Conservation (phyloP, 176 grass and related monocot species). For the barley (Hordeum vulgare) region MorexV3_pseudomolecules_assembly NC_058518.1:209999633-210000132, state of each 20-base stretch:
- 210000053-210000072: slow-evolving; percentile 1
- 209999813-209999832: slow-evolving; percentile 33
- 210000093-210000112: background rate
- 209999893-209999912: slow-evolving; percentile 79
- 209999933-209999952: background rate
- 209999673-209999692: slow-evolving; percentile 98
- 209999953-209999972: background rate
- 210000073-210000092: background rate
- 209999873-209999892: slow-evolving; percentile 99
- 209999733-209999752: background rate
- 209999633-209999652: slow-evolving; percentile 98
- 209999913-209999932: background rate
- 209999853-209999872: slow-evolving; percentile 93
- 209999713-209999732: background rate
- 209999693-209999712: slow-evolving; percentile 58
- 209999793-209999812: background rate
- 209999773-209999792: background rate
- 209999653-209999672: slow-evolving; percentile 99
- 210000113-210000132: background rate
- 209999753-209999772: background rate
- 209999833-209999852: slow-evolving; percentile 99
- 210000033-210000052: background rate
- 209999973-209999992: background rate
- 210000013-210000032: slow-evolving; percentile 12
- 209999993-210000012: background rate